Evolutionary conservation across 2,329 filamentous ascomycete species (phyloP).

Genomic region (Pseudonectria buxi): DNA sequence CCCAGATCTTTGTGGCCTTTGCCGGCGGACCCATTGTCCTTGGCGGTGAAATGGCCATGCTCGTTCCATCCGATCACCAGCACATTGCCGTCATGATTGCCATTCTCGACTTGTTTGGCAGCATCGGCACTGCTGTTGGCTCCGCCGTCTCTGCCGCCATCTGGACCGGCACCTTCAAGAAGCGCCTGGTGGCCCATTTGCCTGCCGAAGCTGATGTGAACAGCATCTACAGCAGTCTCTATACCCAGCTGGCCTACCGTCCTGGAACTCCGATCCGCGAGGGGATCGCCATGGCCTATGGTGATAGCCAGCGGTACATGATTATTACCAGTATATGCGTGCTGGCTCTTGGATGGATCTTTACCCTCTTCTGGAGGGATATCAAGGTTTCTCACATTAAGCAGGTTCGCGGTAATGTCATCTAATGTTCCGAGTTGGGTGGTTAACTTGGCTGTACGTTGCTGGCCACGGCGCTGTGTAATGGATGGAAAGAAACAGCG

Average conservation of each 20-base stretch:
- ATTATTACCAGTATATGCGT: constrained; percentile 41
- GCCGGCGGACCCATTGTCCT: constrained; percentile 55
- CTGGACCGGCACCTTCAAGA: constrained; percentile 54
- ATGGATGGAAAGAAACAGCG: too few relatives aligned
- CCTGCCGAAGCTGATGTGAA: constrained; percentile 35
- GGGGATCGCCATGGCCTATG: constrained; percentile 56
- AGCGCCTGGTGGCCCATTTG: constrained; percentile 42
- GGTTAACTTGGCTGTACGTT: too few relatives aligned
- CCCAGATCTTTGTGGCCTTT: constrained; percentile 56
- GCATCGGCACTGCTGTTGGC: constrained; percentile 54
- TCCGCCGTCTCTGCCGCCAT: constrained; percentile 56
- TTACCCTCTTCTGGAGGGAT: constrained; percentile 42
- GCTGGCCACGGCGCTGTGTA: too few relatives aligned
- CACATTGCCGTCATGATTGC: constrained; percentile 56
- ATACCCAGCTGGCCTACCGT: constrained; percentile 48
- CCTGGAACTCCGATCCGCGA: constrained; percentile 42
- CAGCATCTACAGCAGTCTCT: constrained; percentile 39
- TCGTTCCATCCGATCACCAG: constrained; percentile 54
- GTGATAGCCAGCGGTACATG: constrained; percentile 45
- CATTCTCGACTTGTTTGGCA: constrained; percentile 52
- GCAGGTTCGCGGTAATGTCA: constrained; percentile 34
- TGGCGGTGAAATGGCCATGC: constrained; percentile 52
- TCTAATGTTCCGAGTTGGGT: constrained; percentile 13
- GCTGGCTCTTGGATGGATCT: constrained; percentile 31
- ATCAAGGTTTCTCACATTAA: constrained; percentile 41